Evolutionary conservation across 192 early-diverging fungal species (phyloP), one percentile per base, ranked within the genome.

Genomic region (Oehlia diaphana): DNA sequence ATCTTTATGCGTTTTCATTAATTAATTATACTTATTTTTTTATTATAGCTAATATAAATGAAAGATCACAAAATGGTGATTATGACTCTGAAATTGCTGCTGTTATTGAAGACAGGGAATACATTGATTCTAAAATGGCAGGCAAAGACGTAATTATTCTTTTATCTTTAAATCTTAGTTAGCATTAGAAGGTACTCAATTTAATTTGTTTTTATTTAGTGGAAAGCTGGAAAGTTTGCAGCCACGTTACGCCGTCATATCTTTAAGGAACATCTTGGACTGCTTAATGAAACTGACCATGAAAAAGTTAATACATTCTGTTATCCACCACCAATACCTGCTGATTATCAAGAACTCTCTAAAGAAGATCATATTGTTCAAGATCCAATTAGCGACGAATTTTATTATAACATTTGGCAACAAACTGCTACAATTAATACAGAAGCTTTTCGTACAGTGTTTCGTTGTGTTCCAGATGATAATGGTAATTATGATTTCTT

Each of bases 51-150:
- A 95, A 95, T 82, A 89, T 95, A 82, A 95, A 95, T 78, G 94
- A 95, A 83, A 91, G 95, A 9, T 96, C 95, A 5, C 93, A 93
- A 88, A 84, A 92, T 44, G 95, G 95, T 12, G 91, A 91, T 79
- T 92, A 92, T 63, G 95, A 95, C 82, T 94, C 92, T n/a, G 95
- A 96, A 85, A 91, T 96, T 72, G 96, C 95, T 44, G 92, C 94
- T 84, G 80, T 95, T 19, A 90, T 97, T 23, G 92, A 94, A 79
- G 95, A 96, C 81, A 92, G 91, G 4, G 86, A 92, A 31, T 86
- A 86, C 16, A 84, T 96, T 26, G 77, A 83, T 4, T 90, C 92
- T 0, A 84, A 83, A 13, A 95, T 96, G 94, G 87, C 92, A 75
- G 94, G 93, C 0, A 80, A 89, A 33, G 84, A 88, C 9, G 85